Base-by-base conservation (phyloP, 2,329 filamentous ascomycete genomes). In the Ophiostoma sp. region DNA sequence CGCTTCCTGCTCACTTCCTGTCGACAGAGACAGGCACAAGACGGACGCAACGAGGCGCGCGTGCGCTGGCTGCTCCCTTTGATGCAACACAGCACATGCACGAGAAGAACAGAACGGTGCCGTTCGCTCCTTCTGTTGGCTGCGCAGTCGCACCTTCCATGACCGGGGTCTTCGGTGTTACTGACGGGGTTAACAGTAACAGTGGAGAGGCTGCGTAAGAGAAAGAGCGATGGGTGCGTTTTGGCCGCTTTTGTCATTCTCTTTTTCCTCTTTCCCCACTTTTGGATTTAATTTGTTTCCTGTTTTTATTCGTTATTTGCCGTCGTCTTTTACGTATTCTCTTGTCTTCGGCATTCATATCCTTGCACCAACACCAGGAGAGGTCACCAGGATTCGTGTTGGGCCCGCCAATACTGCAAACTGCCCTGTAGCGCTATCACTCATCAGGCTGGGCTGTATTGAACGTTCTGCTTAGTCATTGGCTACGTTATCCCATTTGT, bases 141-240 rank as follows among this genome's bases (percentile, higher is more conserved):
- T 44, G 42, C 42, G 6, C 42, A 44, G 42, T 44, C 42, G 42
- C 11, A 6, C 55, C 11, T 60, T 60, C 41, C 16, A 40, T 42
- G 47, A n/a, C 18, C 11, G 45, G 45, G 27, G 27, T 27, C 45
- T n/a, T 44, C 41, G 40, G 36, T 18, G 36, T 67, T 60, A 60
- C 55, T 8, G 27, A 60, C 55, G 55, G 55, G 27, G 27, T 60
- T 60, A 60, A 60, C 12, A 38, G 55, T 6, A 14, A 38, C 55
- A 38, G 55, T 60, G 55, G 55, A 55, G 49, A 55, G 55, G 55
- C 55, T 38, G 55, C 55, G 49, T 60, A 60, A 60, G 27, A 58
- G 52, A 36, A 55, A 7, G 49, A 55, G 49, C 49, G 49, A 36
- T 18, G 4, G 49, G 27, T 27, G 27, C 27, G 27, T 27, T 27